Evolutionary conservation across 2,329 filamentous ascomycete species (phyloP).

Genomic region (Fusarium tuaranense): DNA sequence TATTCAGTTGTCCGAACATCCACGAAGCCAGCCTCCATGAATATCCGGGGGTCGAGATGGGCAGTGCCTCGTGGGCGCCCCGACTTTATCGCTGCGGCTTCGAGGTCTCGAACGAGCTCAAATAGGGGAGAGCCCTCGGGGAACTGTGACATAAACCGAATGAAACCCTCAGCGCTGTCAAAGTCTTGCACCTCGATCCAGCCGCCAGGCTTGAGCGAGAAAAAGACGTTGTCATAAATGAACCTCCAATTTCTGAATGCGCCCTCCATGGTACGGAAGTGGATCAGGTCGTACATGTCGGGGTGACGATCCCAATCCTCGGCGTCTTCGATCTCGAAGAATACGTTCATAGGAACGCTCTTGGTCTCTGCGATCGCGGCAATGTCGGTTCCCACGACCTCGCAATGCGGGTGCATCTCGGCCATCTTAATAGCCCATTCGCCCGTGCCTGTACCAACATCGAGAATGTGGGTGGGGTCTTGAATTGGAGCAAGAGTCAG

Average conservation of each 20-base stretch:
- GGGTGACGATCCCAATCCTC: conserved; percentile 68
- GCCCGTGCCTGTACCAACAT: conserved; percentile 70
- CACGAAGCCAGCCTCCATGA: conserved; percentile 63
- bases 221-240: conserved; percentile 65
- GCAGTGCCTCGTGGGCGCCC: conserved; percentile 58
- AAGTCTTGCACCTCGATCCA: conserved; percentile 69
- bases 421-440: conserved; percentile 65
- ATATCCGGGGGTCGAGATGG: conserved; percentile 59
- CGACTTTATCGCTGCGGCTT: conserved; percentile 56
- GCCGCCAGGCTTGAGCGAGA: conserved; percentile 66
- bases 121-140: conserved; percentile 59
- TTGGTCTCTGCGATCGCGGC: conserved; percentile 67
- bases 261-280: conserved; percentile 67
- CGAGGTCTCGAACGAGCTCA: conserved; percentile 54
- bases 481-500: conserved; percentile 58
- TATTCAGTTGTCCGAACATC: conserved; percentile 62
- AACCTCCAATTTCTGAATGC: conserved; percentile 67
- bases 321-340: conserved; percentile 70
- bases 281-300: conserved; percentile 67
- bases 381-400: conserved; percentile 70
- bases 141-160: conserved; percentile 52
- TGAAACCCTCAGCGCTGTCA: conserved; percentile 56
- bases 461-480: conserved; percentile 59
- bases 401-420: conserved; percentile 64
- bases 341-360: conserved; percentile 68